phyloP scores from a whole-genome alignment of 441 rosid species.

The Gossypium laxum region DNA sequence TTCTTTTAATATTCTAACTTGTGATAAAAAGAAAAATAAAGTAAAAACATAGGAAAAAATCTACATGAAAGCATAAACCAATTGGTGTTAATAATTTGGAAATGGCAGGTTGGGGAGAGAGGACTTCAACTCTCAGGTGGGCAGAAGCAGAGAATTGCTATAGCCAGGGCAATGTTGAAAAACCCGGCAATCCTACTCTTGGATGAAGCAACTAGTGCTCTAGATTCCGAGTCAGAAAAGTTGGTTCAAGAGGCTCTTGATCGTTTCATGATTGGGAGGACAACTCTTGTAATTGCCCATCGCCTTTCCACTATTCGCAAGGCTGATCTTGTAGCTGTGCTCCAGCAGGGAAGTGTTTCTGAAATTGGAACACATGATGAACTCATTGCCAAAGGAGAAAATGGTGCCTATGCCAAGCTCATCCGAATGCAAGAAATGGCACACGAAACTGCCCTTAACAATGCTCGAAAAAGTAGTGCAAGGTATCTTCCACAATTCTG shows the following conservation, averaged over 20 bases:
- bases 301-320: conserved; percentile 93
- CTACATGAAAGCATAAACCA: not conserved
- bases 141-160: conserved; percentile 94
- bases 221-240: conserved; percentile 96
- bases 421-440: conserved; percentile 88
- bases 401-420: conserved; percentile 79
- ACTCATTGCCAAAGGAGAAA: conserved; percentile 80
- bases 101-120: conserved; percentile 95
- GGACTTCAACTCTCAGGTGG: conserved; percentile 96
- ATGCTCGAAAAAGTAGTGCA: conserved; percentile 96
- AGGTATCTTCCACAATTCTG: conserved; percentile 36
- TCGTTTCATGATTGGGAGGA: conserved; percentile 96
- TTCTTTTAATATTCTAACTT: not conserved
- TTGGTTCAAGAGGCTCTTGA: conserved; percentile 97
- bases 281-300: conserved; percentile 90
- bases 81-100: not conserved
- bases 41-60: not conserved
- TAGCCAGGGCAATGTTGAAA: conserved; percentile 94
- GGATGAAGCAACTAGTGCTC: conserved; percentile 96
- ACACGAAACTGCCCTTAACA: conserved; percentile 81
- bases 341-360: conserved; percentile 86
- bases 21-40: not conserved
- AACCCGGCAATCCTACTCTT: conserved; percentile 86
- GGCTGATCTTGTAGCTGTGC: conserved; percentile 95
- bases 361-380: conserved; percentile 94